Evolutionary conservation across 345 rosid genomes (phyloP), one percentile per base, ranked within the genome.

Genomic region (Anastatica hierochuntica): DNA sequence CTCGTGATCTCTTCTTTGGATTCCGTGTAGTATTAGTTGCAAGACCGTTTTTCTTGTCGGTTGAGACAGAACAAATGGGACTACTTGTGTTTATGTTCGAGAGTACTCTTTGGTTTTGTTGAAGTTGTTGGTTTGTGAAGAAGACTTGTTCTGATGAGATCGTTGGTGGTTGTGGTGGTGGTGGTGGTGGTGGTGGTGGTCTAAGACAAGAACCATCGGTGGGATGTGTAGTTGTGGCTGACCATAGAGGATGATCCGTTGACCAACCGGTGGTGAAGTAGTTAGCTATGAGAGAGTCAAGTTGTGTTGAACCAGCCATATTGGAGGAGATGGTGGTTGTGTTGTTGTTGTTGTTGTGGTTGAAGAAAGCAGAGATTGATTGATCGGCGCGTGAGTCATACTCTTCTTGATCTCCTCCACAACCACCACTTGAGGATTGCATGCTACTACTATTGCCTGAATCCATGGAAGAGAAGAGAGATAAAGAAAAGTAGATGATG

Each of bases 1-100:
- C 96, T 60, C 98, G 68, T 10, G 96, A 74, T 68, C 98, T 79
- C 73, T 90, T 90, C 79, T 84, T 90, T 35, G 92, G 82, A 58
- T 82, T 84, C 40, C 83, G 76, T 29, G 62, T 40, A 23, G 72
- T 40, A 24, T 67, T 46, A 30, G 71, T 41, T 36, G 58, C 15
- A 12, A 52, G 31, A 66, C 66, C 56, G 37, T 60, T 66, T 46
- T 45, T 66, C 60, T 66, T 38, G 70, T 30, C 66, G 72, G 30
- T 53, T 43, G 44, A 62, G 73, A 46, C 56, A 42, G 70, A 72
- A 58, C 70, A 72, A 36, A 21, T 57, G 9, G 69, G 53, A 45
- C 57, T 71, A 35, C 19, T 71, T 31, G 68, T 71, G 61, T 43
- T 29, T 43, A 43, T 27, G 46, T 60, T 11, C 7, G 67, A 19